Conservation (phyloP, 2,329 filamentous ascomycete genomes). For the Aspergillus novofumigatus region DNA sequence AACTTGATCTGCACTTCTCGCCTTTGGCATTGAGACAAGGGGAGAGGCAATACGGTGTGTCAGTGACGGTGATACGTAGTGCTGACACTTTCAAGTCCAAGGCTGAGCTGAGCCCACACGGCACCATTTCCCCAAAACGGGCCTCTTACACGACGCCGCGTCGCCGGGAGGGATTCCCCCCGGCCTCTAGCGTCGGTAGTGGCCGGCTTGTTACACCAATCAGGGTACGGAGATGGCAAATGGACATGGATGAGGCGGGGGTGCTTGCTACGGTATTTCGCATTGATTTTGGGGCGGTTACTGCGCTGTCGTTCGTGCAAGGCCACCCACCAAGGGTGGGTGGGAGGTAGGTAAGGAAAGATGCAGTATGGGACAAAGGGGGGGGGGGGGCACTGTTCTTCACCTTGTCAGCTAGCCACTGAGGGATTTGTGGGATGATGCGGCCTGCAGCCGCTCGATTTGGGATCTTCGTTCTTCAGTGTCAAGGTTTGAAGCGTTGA, state of each 20-base stretch:
- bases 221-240: neutral
- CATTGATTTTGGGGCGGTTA: neutral
- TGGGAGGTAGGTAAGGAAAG: neutral
- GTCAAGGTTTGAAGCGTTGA: neutral
- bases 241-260: neutral
- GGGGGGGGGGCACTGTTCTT: neutral
- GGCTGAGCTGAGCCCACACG: too few species aligned
- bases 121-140: neutral
- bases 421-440: neutral
- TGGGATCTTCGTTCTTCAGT: neutral
- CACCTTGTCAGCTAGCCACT: neutral
- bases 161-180: neutral
- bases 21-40: neutral
- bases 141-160: neutral
- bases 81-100: too few species aligned
- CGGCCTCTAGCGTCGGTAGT: neutral
- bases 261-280: neutral
- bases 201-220: neutral
- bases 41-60: too few species aligned
- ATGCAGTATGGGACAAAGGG: neutral
- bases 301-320: neutral
- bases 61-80: too few species aligned
- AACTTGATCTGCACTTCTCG: neutral
- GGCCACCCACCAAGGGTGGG: too few species aligned
- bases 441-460: neutral